Base-by-base conservation (phyloP, 2,329 filamentous ascomycete species). In the Fusarium circinatum region DNA sequence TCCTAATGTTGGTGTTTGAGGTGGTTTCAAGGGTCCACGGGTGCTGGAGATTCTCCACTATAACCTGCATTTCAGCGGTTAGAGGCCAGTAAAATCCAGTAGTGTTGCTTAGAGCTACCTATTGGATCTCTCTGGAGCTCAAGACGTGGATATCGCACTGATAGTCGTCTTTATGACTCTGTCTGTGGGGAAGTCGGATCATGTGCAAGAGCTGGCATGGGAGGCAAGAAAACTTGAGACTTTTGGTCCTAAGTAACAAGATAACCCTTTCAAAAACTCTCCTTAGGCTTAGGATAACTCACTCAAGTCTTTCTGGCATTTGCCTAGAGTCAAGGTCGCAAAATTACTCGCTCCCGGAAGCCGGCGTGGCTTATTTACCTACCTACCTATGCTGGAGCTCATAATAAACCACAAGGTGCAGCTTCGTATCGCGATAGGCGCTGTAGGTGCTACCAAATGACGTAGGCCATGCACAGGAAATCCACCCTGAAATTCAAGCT, bases 371-470 rank as follows among this genome's bases (percentile, higher is more conserved):
- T 48, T 34, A 20, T 17, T 41, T 28, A 36, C 34, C 34, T 36
- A 36, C 15, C 15, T 36, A 36, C 34, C 34, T 10, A 28, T 39
- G 14, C 34, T 58, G 20, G 41, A 48, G 30, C 55, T 58, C 55
- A 36, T 49, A 59, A 32, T 70, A 65, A 71, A 68, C 65, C 59
- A 60, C 57, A 42, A 60, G 38, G 28, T 73, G 64, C 64, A 73
- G 64, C 61, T 58, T 70, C 67, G 61, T 18, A 70, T 70, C 65
- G 65, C 61, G 68, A 75, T 75, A 65, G 64, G 68, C 69, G 72
- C 55, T 63, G 69, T 54, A 62, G 48, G 65, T 57, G 67, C 70
- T 77, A 76, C 72, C 52, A 30, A 66, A 77, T 78, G 76, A 78
- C 76, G 76, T 78, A 78, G 70, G 67, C 60, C 73, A 49, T 32